These are phyloP conservation scores for Aureobasidium sp. DNA, from an alignment of 2,329 filamentous ascomycete species.

Conservation along the genomic window DNA sequence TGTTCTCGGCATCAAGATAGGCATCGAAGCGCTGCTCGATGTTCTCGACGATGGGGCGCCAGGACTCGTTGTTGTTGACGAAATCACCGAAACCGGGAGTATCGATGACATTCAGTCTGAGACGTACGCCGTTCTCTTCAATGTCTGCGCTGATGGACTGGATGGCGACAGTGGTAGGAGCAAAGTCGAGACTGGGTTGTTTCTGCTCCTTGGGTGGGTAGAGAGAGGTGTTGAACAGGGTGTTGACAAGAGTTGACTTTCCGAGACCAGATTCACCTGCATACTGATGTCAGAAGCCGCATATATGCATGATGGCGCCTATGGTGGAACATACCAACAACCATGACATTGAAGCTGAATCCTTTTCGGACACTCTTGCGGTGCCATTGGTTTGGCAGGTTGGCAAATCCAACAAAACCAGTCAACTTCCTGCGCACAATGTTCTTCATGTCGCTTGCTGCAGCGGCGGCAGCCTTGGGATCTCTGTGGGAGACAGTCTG, in stretches of 20 bases:
- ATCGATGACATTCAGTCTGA: conserved; percentile 93
- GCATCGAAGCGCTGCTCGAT: conserved; percentile 99
- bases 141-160: conserved; percentile 58
- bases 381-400: conserved; percentile 99
- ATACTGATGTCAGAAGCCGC: neutral
- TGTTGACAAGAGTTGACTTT: conserved; percentile 99
- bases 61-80: conserved; percentile 99
- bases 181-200: conserved; percentile 92
- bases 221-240: conserved; percentile 97
- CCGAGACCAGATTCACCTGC: conserved; percentile 96
- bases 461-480: conserved; percentile 49
- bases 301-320: neutral
- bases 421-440: conserved; percentile 98
- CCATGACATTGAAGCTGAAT: conserved; percentile 99
- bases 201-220: conserved; percentile 99
- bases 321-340: conserved; percentile 73
- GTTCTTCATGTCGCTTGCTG: conserved; percentile 63
- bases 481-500: conserved; percentile 60
- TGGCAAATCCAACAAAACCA: conserved; percentile 97
- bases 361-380: conserved; percentile 99
- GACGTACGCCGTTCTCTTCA: conserved; percentile 94
- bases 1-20: conserved; percentile 98
- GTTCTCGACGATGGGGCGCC: conserved; percentile 98
- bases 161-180: conserved; percentile 69
- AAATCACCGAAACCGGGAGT: conserved; percentile 98